Evolutionary conservation across 805 yeast genomes (phyloP).

Genomic region (Citeromyces matritensis): DNA sequence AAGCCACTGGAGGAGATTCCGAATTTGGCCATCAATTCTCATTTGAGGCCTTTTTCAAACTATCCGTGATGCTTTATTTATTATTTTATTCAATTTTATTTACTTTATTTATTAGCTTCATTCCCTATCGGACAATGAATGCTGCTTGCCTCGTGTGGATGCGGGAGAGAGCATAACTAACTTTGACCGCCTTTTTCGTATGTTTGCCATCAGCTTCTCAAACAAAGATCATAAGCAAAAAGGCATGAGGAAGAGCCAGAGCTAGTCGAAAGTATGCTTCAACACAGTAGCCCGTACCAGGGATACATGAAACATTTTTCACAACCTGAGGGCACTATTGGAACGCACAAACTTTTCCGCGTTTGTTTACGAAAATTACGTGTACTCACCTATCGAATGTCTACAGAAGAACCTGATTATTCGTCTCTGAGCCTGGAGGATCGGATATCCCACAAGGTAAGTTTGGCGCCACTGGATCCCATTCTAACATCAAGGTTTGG

Average conservation of each 20-base stretch:
- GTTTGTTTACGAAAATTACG: too few relatives aligned
- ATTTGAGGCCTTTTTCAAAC: constrained; percentile 6
- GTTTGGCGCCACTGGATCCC: constrained; percentile 7
- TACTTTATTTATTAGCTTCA: not conserved
- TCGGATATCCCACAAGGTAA: constrained; percentile 45
- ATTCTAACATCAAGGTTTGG: constrained; percentile 33
- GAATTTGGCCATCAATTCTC: constrained; percentile 9
- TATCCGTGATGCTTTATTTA: constrained; percentile 1
- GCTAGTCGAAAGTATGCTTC: too few relatives aligned
- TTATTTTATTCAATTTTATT: not conserved
- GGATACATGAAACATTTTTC: too few relatives aligned
- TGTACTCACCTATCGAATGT: constrained; percentile 3
- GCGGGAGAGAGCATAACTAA: not conserved
- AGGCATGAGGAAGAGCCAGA: too few relatives aligned
- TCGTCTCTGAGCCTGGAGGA: constrained; percentile 50
- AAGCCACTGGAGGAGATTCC: constrained; percentile 35
- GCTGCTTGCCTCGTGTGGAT: not conserved
- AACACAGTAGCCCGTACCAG: too few relatives aligned
- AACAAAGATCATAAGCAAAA: too few relatives aligned
- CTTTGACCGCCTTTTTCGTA: too few relatives aligned
- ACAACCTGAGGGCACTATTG: too few relatives aligned
- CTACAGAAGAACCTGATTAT: constrained; percentile 40
- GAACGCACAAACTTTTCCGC: too few relatives aligned
- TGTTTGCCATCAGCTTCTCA: too few relatives aligned
- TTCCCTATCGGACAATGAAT: too few relatives aligned